phyloP scores from a whole-genome alignment of 2,329 filamentous ascomycete species.

The Fusarium camptoceras region DNA sequence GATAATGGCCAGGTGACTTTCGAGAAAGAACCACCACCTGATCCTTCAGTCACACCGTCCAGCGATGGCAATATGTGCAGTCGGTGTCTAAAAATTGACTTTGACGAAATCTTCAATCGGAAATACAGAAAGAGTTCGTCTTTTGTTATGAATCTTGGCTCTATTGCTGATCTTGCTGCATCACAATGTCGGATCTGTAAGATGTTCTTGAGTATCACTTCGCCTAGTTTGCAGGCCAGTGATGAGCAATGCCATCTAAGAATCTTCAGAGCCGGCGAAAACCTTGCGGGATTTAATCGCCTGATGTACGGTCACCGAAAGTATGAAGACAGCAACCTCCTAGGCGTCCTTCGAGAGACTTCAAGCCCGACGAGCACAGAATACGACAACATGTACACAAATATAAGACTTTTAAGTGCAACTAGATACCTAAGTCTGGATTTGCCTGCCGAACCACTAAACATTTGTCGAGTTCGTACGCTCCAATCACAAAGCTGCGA shows the following conservation, averaged over 20 bases:
- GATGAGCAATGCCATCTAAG: neutral
- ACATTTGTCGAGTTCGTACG: neutral
- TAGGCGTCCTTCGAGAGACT: neutral
- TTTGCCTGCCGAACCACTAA: neutral
- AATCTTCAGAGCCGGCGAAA: neutral
- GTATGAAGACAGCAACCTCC: neutral
- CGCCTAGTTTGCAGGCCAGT: neutral
- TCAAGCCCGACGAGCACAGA: no score
- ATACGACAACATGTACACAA: no score
- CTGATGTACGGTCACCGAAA: fast-evolving
- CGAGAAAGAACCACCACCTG: neutral
- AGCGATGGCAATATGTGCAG: neutral
- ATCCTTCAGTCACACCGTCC: neutral
- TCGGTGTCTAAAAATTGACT: neutral
- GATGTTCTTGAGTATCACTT: neutral
- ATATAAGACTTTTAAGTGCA: no score
- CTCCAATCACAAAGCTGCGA: no score
- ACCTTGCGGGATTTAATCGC: neutral
- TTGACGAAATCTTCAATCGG: neutral
- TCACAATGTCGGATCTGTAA: neutral
- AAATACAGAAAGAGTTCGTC: neutral
- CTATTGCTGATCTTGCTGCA: neutral
- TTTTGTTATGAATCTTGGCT: neutral
- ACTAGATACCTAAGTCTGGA: neutral
- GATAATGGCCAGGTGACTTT: neutral